Conservation (phyloP, 2,329 filamentous ascomycete genomes). For the Fusarium sp. region DNA sequence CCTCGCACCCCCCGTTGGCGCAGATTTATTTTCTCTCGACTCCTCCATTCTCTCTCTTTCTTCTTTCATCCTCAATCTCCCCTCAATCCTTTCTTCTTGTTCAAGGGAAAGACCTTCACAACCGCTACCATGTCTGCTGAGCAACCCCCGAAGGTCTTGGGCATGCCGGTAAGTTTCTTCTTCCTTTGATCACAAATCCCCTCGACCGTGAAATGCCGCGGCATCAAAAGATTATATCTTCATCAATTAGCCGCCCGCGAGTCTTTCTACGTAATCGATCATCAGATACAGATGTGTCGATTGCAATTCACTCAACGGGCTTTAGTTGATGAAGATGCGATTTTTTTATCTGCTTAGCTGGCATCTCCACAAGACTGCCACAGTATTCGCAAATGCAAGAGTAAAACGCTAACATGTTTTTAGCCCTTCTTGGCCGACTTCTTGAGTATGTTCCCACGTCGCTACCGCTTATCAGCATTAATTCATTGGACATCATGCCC, state of each 20-base stretch:
- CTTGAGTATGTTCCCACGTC: slow-evolving; percentile 80
- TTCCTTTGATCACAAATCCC: slow-evolving; percentile 9
- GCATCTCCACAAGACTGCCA: not conserved
- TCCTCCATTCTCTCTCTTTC: slow-evolving; percentile 54
- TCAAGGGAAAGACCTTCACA: slow-evolving; percentile 54
- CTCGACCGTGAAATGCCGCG: slow-evolving; percentile 44
- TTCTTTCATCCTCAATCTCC: slow-evolving; percentile 64
- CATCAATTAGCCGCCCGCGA: slow-evolving; percentile 6
- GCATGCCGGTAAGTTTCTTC: slow-evolving; percentile 70
- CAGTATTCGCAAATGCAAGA: not conserved
- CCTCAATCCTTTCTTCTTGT: slow-evolving; percentile 65
- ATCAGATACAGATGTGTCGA: not conserved
- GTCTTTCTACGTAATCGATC: slow-evolving; percentile 26
- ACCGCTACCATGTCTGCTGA: slow-evolving; percentile 64
- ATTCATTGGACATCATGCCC: not conserved
- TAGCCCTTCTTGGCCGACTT: slow-evolving; percentile 98
- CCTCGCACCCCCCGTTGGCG: slow-evolving; percentile 55
- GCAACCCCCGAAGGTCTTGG: slow-evolving; percentile 67
- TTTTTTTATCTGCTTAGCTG: slow-evolving; percentile 8
- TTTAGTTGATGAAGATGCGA: not conserved
- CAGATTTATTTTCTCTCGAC: slow-evolving; percentile 56
- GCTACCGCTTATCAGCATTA: slow-evolving; percentile 20
- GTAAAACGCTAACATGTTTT: slow-evolving; percentile 37
- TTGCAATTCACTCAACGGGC: not conserved
- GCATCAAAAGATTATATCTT: slow-evolving; percentile 33